These are phyloP conservation scores for Fraxinus platypoda DNA, from an alignment of 305 asterid species.

Conservation along the genomic window DNA sequence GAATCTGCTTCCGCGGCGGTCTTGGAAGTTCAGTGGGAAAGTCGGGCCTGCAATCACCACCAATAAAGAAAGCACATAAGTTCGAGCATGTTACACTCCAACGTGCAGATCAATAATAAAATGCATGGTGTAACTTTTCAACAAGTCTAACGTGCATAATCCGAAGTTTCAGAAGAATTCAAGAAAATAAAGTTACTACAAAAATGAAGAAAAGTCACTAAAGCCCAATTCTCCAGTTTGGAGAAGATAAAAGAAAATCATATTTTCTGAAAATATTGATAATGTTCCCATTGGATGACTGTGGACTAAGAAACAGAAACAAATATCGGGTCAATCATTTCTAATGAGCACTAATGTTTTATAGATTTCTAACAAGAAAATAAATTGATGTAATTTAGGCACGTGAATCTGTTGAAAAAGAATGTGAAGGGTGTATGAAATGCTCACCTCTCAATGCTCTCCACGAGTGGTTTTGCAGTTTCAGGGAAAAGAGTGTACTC, in stretches of 20 bases:
- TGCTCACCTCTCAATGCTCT: constrained; percentile 60
- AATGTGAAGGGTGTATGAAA: constrained; percentile 18
- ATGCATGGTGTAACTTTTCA: not conserved
- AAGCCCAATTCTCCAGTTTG: not conserved
- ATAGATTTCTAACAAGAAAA: not conserved
- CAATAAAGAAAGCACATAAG: not conserved
- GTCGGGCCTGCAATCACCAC: constrained; percentile 44
- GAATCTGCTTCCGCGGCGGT: constrained; percentile 52
- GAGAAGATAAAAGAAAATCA: not conserved
- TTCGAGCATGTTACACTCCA: not conserved
- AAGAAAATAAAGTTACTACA: not conserved
- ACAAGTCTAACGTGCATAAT: not conserved
- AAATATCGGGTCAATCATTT: not conserved
- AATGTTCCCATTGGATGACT: not conserved
- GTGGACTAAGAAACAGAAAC: not conserved
- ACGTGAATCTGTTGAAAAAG: not conserved
- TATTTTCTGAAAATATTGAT: not conserved
- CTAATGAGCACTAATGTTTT: not conserved
- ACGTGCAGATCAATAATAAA: not conserved
- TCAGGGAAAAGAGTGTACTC: constrained; percentile 91
- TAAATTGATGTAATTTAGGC: not conserved
- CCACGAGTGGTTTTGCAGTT: constrained; percentile 49
- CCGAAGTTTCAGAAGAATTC: not conserved
- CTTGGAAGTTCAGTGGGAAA: constrained; percentile 51
- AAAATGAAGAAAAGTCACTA: not conserved